Evolutionary conservation across 2,329 filamentous ascomycete genomes (phyloP), one percentile per base, ranked within the genome.

Genomic region (Alternaria infectoria): DNA sequence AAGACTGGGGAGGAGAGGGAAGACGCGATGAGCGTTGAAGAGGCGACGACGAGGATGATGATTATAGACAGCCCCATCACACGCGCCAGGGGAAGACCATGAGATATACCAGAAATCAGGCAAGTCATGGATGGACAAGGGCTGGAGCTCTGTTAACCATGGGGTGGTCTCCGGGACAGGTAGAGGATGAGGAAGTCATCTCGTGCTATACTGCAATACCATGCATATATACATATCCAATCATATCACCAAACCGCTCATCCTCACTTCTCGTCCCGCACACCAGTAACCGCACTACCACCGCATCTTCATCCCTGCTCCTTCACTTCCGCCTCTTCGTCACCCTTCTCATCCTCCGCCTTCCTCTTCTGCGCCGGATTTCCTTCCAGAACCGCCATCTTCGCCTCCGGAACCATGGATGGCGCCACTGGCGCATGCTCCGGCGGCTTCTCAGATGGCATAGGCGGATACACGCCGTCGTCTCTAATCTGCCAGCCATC

Each of bases 401-500:
- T 46, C 8, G 56, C 60, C 5, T 58, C 57, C 13, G 50, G 55
- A 5, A 59, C 44, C 30, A 32, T 54, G 6, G 56, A 15, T 25
- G 58, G 56, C 47, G 66, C 64, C 12, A 28, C 25, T 12, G 68
- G 62, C 21, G 72, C 68, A 65, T 15, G 61, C 63, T 28, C 25
- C 43, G 72, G 72, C 8, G 72, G 72, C 13, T 62, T 58, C 25
- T 66, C 71, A 26, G 64, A 5, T 1, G 76, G 73, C 63, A 77
- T 62, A 2, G 77, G 77, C 17, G 78, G 75, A 50, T 66, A 72
- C 10, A 79, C 71, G 4, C 72, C 70, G 25, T 71, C 74, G 23
- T 78, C 69, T 28, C 62, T 68, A 40, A 78, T 69, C 36, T 69
- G 83, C 91, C 92, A 97, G 0, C 93, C 93, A 21, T 86, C 81